These are phyloP conservation scores for Wickerhamomyces mucosus DNA, from an alignment of 805 yeast genomes.

Conservation along the genomic window DNA sequence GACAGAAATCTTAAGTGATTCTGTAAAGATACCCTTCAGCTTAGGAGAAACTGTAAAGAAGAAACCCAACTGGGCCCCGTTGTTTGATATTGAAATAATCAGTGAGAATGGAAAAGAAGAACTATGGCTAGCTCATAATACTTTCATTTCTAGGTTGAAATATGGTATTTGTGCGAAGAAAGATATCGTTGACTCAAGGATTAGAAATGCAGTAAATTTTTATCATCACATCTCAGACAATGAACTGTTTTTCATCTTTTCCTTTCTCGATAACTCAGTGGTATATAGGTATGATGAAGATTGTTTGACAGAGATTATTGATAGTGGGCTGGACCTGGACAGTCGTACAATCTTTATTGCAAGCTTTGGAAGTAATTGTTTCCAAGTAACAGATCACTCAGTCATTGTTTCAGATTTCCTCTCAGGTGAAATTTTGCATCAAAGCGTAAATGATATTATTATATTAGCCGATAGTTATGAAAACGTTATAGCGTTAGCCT, in stretches of 20 bases:
- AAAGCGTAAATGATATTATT: slow-evolving; percentile 3
- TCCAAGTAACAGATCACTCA: slow-evolving; percentile 17
- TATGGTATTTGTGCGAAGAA: slow-evolving; percentile 12
- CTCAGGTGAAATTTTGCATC: slow-evolving; percentile 2
- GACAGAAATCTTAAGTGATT: slow-evolving; percentile 20
- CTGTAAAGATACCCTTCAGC: slow-evolving; percentile 11
- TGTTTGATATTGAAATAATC: slow-evolving; percentile 30
- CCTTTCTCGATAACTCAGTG: slow-evolving; percentile 29
- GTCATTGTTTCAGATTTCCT: slow-evolving; percentile 14
- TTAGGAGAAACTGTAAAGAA: slow-evolving; percentile 14
- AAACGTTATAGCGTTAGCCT: slow-evolving; percentile 5
- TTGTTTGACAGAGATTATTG: slow-evolving; percentile 18
- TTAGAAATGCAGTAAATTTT: slow-evolving; percentile 11
- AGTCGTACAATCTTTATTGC: slow-evolving; percentile 9
- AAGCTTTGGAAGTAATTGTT: slow-evolving; percentile 10
- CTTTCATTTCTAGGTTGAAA: slow-evolving; percentile 10
- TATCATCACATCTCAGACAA: slow-evolving; percentile 12
- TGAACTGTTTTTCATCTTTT: slow-evolving; percentile 23
- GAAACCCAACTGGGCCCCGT: slow-evolving; percentile 39
- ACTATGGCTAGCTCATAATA: slow-evolving; percentile 25
- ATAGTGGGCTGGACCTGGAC: slow-evolving; percentile 12
- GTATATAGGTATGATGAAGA: slow-evolving; percentile 25
- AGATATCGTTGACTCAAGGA: slow-evolving; percentile 8
- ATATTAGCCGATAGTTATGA: slow-evolving; percentile 15
- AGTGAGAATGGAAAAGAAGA: slow-evolving; percentile 23